These are phyloP conservation scores for Lichtheimia ornata DNA, from an alignment of 371 early-diverging fungal genomes.

Conservation along the genomic window DNA sequence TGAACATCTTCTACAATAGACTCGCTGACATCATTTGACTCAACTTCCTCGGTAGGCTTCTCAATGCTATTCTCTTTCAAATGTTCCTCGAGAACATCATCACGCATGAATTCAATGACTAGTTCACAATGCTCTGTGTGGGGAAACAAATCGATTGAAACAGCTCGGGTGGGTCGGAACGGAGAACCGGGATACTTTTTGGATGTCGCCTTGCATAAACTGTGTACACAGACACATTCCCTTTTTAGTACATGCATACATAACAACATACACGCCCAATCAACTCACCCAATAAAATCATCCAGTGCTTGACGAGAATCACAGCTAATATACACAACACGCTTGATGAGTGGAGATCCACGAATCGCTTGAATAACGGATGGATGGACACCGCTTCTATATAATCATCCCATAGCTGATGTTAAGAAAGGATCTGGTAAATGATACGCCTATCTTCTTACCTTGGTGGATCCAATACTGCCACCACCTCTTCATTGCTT, in stretches of 20 bases:
- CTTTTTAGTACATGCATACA: background rate
- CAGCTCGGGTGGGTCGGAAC: constrained; percentile 62
- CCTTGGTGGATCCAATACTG: constrained; percentile 85
- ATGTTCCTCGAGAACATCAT: constrained; percentile 3
- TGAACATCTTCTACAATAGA: background rate
- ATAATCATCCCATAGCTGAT: background rate
- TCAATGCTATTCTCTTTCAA: background rate
- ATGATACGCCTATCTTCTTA: constrained; percentile 12
- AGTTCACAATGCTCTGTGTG: constrained; percentile 77
- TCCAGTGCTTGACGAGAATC: constrained; percentile 62
- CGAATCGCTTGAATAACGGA: constrained; percentile 70
- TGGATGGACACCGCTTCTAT: constrained; percentile 61
- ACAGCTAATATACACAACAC: constrained; percentile 78
- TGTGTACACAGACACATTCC: constrained; percentile 17
- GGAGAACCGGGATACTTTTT: constrained; percentile 58
- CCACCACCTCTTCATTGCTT: constrained; percentile 46
- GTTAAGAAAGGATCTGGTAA: background rate
- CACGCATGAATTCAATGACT: constrained; percentile 61
- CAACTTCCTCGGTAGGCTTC: background rate
- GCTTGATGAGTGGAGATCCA: constrained; percentile 50
- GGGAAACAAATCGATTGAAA: constrained; percentile 81
- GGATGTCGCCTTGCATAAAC: constrained; percentile 60
- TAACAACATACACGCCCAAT: background rate
- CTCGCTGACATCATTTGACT: background rate
- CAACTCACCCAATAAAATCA: constrained; percentile 71